phyloP scores from a whole-genome alignment of 1,284 basidiomycete species.

The Rhodotorula sp. region DNA sequence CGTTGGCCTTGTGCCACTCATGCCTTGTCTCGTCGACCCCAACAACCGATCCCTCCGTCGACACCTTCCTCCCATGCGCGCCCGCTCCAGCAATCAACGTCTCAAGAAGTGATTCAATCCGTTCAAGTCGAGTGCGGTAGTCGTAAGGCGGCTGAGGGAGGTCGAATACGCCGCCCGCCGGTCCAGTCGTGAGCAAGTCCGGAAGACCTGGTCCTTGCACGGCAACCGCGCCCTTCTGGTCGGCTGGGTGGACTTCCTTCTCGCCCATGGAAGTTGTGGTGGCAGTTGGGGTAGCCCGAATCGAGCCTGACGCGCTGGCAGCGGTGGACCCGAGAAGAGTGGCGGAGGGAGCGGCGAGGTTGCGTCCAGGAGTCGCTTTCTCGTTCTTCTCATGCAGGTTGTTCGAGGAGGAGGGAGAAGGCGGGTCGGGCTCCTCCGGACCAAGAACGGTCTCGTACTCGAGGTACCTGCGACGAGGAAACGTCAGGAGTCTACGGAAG shows the following conservation, averaged over 20 bases:
- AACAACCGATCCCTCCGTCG: conserved; percentile 1
- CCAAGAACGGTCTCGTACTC: conserved; percentile 29
- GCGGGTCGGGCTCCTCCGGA: neutral
- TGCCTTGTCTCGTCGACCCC: neutral
- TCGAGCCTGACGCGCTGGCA: neutral
- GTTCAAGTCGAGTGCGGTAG: neutral
- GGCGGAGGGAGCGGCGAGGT: conserved; percentile 1
- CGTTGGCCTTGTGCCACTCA: neutral
- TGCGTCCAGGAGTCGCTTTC: too few relatives aligned
- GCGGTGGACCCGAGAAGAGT: neutral
- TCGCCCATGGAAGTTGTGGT: neutral
- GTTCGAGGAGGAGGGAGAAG: neutral
- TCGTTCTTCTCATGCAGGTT: too few relatives aligned
- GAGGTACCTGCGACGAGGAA: conserved; percentile 6
- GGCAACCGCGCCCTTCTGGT: neutral
- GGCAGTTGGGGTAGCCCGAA: neutral
- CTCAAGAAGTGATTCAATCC: conserved; percentile 6
- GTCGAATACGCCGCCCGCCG: neutral
- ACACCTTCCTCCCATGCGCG: neutral
- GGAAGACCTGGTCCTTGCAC: conserved; percentile 7
- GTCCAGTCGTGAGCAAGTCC: conserved; percentile 1
- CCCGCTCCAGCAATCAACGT: too few relatives aligned
- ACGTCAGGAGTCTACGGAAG: too few relatives aligned
- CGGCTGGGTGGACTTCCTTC: neutral
- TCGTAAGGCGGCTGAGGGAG: neutral